phyloP scores from a whole-genome alignment of 441 rosid genomes.

The Lepidium campestre region DNA sequence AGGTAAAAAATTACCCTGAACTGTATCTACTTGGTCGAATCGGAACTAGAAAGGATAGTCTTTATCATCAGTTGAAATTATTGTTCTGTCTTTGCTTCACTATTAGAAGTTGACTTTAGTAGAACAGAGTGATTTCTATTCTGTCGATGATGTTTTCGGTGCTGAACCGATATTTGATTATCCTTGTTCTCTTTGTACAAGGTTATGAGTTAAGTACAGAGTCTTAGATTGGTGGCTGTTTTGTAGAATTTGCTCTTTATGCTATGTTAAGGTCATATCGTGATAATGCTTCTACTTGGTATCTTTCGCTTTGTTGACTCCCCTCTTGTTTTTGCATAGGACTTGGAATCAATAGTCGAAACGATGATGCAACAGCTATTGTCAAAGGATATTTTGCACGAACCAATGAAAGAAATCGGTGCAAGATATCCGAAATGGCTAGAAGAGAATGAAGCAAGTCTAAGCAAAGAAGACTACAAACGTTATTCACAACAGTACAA shows the following conservation, averaged over 20 bases:
- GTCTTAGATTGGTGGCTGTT: neutral
- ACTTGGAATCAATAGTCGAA: conserved; percentile 86
- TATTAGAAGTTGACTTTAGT: neutral
- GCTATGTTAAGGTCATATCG: neutral
- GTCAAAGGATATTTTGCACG: conserved; percentile 83
- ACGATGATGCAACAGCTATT: conserved; percentile 96
- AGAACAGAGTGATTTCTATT: neutral
- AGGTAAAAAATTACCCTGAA: conserved; percentile 34
- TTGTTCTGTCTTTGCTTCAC: neutral
- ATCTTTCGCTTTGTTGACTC: neutral
- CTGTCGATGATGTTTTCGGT: neutral
- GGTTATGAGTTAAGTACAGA: neutral
- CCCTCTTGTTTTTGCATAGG: conserved; percentile 31
- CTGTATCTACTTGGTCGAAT: neutral
- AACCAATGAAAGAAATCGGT: conserved; percentile 90
- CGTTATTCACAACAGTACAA: conserved; percentile 63
- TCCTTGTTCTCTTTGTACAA: neutral
- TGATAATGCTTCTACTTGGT: neutral
- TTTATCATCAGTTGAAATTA: neutral
- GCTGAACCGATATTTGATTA: neutral
- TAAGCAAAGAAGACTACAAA: conserved; percentile 57
- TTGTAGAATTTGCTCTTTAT: neutral
- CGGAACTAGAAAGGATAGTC: neutral
- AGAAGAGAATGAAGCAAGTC: conserved; percentile 56
- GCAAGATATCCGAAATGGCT: conserved; percentile 85